Conservation (phyloP, 345 rosid genomes). For the Gossypium herbaceum region DNA sequence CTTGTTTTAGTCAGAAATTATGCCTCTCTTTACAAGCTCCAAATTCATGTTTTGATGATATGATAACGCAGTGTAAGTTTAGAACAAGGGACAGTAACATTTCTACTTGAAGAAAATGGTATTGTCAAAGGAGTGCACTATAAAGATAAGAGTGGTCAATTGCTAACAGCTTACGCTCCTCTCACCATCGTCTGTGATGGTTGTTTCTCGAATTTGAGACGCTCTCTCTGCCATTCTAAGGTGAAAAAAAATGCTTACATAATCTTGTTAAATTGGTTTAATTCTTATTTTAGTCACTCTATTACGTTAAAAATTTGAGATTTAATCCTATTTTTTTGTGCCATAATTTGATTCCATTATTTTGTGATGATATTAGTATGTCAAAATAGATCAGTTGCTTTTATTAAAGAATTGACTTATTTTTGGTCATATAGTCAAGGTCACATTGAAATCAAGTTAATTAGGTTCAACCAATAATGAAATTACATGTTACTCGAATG, state of each 20-base stretch:
- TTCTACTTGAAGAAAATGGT: conserved; percentile 41
- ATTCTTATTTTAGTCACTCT: too few relatives aligned
- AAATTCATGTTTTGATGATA: neutral
- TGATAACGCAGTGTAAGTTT: conserved; percentile 37
- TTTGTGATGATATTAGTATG: too few relatives aligned
- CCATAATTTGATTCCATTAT: too few relatives aligned
- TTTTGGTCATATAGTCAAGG: too few relatives aligned
- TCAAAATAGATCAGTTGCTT: too few relatives aligned
- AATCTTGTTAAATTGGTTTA: neutral
- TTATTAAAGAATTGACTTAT: too few relatives aligned
- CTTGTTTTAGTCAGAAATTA: too few relatives aligned
- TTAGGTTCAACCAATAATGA: too few relatives aligned
- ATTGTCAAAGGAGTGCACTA: conserved; percentile 47
- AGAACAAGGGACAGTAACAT: conserved; percentile 57
- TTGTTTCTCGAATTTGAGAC: conserved; percentile 44
- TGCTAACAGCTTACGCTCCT: conserved; percentile 38
- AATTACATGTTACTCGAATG: too few relatives aligned
- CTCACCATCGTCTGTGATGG: conserved; percentile 46
- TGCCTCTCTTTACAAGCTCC: neutral
- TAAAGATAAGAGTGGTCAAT: conserved; percentile 32
- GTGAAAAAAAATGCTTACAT: conserved; percentile 17
- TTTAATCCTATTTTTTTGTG: too few relatives aligned
- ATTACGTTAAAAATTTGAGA: too few relatives aligned
- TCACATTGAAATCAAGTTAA: too few relatives aligned
- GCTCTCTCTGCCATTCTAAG: conserved; percentile 41